phyloP scores from a whole-genome alignment of 2,329 filamentous ascomycete species.

The Colletotrichum caudatum region DNA sequence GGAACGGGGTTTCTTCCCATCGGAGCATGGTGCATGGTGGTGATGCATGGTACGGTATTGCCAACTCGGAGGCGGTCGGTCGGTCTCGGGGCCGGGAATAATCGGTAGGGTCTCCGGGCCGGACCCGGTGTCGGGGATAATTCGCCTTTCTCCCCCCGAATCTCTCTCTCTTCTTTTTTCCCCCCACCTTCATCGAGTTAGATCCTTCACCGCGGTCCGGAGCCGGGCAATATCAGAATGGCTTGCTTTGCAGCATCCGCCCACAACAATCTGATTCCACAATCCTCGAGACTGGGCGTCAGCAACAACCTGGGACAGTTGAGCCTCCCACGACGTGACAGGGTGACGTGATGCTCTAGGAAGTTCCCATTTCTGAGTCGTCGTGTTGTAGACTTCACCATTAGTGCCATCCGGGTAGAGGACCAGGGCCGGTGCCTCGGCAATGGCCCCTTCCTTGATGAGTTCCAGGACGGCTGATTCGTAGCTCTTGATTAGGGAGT shows the following conservation, averaged over 20 bases:
- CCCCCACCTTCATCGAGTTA: conserved; percentile 26
- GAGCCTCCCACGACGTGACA: conserved; percentile 58
- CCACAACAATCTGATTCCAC: conserved; percentile 63
- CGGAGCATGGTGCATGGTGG: conserved; percentile 31
- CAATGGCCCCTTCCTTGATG: conserved; percentile 49
- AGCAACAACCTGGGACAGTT: conserved; percentile 57
- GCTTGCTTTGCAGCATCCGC: conserved; percentile 66
- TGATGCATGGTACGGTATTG: conserved; percentile 27
- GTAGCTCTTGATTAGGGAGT: conserved; percentile 65
- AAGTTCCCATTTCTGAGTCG: conserved; percentile 69
- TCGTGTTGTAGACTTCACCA: conserved; percentile 75
- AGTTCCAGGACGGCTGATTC: conserved; percentile 61
- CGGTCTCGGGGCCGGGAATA: conserved; percentile 12
- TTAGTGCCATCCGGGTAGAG: conserved; percentile 78
- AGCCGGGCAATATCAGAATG: conserved; percentile 44
- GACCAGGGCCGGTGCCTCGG: conserved; percentile 65
- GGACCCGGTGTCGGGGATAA: conserved; percentile 10
- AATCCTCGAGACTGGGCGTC: conserved; percentile 51
- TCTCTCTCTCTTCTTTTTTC: not conserved
- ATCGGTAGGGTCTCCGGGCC: conserved; percentile 19
- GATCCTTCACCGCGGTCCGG: conserved; percentile 25
- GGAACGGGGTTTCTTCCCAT: conserved; percentile 17
- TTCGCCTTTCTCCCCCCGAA: not conserved
- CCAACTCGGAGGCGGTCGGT: conserved; percentile 24
- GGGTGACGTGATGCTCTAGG: conserved; percentile 47